Conservation (phyloP, 805 yeast species). For the Blastobotrys peoriensis region DNA sequence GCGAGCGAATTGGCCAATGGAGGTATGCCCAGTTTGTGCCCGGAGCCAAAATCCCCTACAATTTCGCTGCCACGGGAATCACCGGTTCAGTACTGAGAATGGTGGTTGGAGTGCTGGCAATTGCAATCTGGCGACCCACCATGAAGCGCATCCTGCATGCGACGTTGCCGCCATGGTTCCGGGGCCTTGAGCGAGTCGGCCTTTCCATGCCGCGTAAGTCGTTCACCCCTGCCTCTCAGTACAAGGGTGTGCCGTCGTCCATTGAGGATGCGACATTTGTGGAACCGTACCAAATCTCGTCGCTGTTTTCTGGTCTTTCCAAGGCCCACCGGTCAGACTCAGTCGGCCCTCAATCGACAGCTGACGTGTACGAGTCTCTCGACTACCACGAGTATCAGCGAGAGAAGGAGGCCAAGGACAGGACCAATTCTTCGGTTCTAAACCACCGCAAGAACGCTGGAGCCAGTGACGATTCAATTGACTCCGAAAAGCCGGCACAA, state of each 20-base stretch:
- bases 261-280: conserved; percentile 31
- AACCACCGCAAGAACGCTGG: background rate
- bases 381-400: conserved; percentile 28
- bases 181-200: conserved; percentile 32
- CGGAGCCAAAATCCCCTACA: conserved; percentile 19
- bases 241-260: conserved; percentile 29
- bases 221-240: conserved; percentile 33
- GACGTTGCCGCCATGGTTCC: conserved; percentile 55
- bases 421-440: background rate
- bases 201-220: conserved; percentile 35
- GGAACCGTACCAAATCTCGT: conserved; percentile 28
- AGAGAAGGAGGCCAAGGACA: conserved; percentile 8
- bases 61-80: conserved; percentile 12
- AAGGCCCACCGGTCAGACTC: conserved; percentile 30
- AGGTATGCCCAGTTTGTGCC: conserved; percentile 24
- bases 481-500: background rate
- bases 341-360: conserved; percentile 39
- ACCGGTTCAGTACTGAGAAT: conserved; percentile 42
- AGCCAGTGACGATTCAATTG: background rate
- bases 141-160: conserved; percentile 62
- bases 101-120: conserved; percentile 52
- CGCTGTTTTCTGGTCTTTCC: conserved; percentile 24
- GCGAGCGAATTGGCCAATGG: conserved; percentile 64
- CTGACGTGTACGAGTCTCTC: conserved; percentile 36
- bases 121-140: conserved; percentile 66